Evolutionary conservation across 352 stramenopile species (phyloP).

Genomic region (Globisporangium rhizosaccharum): DNA sequence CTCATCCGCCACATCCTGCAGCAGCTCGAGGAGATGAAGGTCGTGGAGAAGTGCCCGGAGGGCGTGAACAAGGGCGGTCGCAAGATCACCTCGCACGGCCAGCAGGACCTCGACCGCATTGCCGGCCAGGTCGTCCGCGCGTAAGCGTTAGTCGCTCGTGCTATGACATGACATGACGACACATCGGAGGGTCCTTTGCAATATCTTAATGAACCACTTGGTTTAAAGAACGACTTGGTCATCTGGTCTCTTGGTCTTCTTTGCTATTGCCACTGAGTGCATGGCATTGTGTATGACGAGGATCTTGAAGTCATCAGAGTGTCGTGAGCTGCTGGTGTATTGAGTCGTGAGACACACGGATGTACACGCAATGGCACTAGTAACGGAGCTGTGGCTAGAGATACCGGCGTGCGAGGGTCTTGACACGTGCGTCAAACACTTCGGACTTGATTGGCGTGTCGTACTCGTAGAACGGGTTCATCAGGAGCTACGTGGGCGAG

Average conservation of each 20-base stretch:
- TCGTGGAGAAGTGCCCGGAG: slow-evolving; percentile 93
- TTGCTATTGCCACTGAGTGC: background rate
- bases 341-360: no score
- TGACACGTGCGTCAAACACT: slow-evolving; percentile 90
- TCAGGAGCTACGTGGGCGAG: slow-evolving; percentile 59
- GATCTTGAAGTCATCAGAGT: no score
- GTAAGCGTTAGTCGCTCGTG: slow-evolving; percentile 44
- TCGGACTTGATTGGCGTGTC: slow-evolving; percentile 92
- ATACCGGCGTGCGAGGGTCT: slow-evolving; percentile 86
- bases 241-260: slow-evolving; percentile 9
- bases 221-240: slow-evolving; percentile 10
- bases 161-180: background rate
- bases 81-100: slow-evolving; percentile 94
- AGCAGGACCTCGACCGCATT: slow-evolving; percentile 99
- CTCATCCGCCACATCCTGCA: slow-evolving; percentile 97
- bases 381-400: slow-evolving; percentile 30
- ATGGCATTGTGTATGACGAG: background rate
- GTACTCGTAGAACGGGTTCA: slow-evolving; percentile 97
- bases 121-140: slow-evolving; percentile 90
- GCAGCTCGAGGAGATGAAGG: slow-evolving; percentile 98
- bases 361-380: no score
- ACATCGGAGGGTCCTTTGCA: slow-evolving; percentile 42
- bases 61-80: slow-evolving; percentile 92
- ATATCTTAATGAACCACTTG: slow-evolving; percentile 26
- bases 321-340: no score